phyloP scores from a whole-genome alignment of 345 rosid genomes.

The Clausena lansium region DNA sequence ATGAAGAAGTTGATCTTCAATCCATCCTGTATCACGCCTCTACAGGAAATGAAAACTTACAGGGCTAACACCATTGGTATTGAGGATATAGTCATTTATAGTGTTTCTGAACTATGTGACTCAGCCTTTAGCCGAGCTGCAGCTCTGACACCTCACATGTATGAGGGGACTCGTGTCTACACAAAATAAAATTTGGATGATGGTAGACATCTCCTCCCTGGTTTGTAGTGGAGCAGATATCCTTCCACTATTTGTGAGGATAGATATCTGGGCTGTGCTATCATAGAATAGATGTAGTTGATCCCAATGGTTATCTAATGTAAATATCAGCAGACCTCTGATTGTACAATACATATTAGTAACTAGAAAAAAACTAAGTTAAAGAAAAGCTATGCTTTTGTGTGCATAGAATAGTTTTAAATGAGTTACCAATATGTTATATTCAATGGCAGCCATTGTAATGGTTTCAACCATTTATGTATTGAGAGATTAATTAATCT shows the following conservation, averaged over 20 bases:
- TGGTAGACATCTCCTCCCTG: too few relatives aligned
- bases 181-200: too few relatives aligned
- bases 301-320: too few relatives aligned
- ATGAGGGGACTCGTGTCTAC: too few relatives aligned
- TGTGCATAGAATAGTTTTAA: not conserved
- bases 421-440: not conserved
- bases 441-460: not conserved
- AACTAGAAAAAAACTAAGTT: too few relatives aligned
- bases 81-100: not conserved
- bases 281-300: too few relatives aligned
- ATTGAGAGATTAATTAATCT: not conserved
- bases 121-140: not conserved
- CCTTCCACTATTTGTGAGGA: too few relatives aligned
- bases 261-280: too few relatives aligned
- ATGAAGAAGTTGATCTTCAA: not conserved
- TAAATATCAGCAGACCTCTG: too few relatives aligned
- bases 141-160: too few relatives aligned
- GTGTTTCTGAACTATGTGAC: not conserved
- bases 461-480: not conserved
- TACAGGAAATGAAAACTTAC: not conserved
- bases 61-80: not conserved
- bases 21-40: not conserved
- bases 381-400: not conserved
- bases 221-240: too few relatives aligned
- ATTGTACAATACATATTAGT: too few relatives aligned